Evolutionary conservation across 331 rosid genomes (phyloP).

Genomic region (Prunus yedoensis): DNA sequence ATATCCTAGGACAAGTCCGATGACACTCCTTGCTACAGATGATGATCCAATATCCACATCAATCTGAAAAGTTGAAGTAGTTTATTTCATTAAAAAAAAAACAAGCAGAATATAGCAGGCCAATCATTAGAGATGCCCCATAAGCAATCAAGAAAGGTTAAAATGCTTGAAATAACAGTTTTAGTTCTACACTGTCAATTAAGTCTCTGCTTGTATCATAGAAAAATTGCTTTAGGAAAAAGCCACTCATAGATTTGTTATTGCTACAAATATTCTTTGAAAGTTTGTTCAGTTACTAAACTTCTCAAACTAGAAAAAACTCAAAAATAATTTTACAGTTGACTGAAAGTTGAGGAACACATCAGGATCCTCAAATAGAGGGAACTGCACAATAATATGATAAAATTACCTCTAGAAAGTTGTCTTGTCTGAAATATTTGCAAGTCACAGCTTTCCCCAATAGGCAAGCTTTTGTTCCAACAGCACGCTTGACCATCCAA

Average conservation of each 20-base stretch:
- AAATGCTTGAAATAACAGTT: constrained; percentile 2
- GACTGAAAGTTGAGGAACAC: background rate
- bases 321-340: background rate
- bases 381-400: background rate
- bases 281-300: background rate
- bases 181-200: background rate
- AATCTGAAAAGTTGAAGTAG: constrained; percentile 51
- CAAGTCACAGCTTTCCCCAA: constrained; percentile 95
- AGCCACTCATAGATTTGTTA: background rate
- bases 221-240: background rate
- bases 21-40: constrained; percentile 86
- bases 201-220: background rate
- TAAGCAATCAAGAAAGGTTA: background rate
- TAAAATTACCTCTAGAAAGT: constrained; percentile 79
- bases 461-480: constrained; percentile 97
- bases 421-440: constrained; percentile 82
- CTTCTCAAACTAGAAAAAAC: background rate
- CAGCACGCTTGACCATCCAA: constrained; percentile 99
- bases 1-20: constrained; percentile 91
- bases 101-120: background rate
- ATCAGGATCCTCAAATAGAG: background rate
- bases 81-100: background rate
- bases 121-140: constrained; percentile 5
- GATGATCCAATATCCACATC: constrained; percentile 99
- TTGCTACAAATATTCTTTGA: background rate